Base-by-base conservation (phyloP, 257 asterid species). In the Solanum bulbocastanum region DNA sequence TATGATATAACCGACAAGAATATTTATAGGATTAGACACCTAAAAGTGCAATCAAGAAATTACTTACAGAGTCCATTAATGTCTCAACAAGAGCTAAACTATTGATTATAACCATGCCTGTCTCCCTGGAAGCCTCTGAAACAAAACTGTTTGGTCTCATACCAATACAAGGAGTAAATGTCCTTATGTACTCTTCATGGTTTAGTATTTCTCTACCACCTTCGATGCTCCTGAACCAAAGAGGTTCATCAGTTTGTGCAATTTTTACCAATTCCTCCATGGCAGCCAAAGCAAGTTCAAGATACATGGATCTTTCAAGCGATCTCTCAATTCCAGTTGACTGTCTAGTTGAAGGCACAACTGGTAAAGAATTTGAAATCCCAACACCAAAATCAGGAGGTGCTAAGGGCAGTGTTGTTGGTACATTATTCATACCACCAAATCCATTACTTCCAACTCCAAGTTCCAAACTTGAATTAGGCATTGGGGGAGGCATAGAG, bases 191-290 rank as follows among this genome's bases (percentile, higher is more conserved):
- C 78, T 93, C 94, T 40, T 93, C 95, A 44, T 91, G 91, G 69
- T 93, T 91, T 52, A 93, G 87, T 2, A 94, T 69, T 16, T 91
- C 94, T 36, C 91, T 89, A 9, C 94, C 98, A 10, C 93, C 94
- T 58, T 92, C 98, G 18, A 84, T 35, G 91, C 93, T 90, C 88
- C 92, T 87, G 5, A 94, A 22, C 99, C 99, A 97, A 25, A 97
- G 93, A 6, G 99, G 98, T 87, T 92, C 97, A 39, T 93, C 95
- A 1, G 88, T 74, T 46, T 95, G 98, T 14, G 96, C 98, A 90
- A 94, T 74, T 88, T 96, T 97, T n/a, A 96, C 94, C 22, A 97
- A 65, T 46, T 96, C 98, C 49, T 96, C 95, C 99, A 97, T 96
- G 23, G 99, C 96, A 10, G 96, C 90, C 91, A 95, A 88, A 3